Conservation (phyloP, 306 rosid genomes). For the Trifolium repens region DNA sequence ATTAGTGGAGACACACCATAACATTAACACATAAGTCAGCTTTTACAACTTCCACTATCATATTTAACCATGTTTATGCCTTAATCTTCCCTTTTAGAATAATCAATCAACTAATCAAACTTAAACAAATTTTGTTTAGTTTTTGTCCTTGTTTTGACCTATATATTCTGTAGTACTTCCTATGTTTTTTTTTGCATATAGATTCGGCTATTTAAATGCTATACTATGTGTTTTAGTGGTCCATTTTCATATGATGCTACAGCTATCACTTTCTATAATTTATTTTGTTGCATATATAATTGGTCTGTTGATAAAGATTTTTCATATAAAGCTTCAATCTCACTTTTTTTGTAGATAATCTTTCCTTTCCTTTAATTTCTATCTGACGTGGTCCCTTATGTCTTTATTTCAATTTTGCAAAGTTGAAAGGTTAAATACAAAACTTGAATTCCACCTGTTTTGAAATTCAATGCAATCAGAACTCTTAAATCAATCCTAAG, state of each 20-base stretch:
- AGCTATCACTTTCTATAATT: conserved; percentile 38
- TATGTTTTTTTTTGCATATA: conserved; percentile 21
- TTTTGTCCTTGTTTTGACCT: conserved; percentile 9
- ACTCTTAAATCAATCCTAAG: background rate
- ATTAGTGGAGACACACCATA: conserved; percentile 76
- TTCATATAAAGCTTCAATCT: conserved; percentile 29
- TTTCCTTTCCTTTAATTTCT: background rate
- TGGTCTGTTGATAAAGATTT: conserved; percentile 42
- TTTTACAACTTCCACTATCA: conserved; percentile 46
- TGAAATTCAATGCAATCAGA: conserved; percentile 2
- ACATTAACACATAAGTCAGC: conserved; percentile 65
- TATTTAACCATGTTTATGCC: conserved; percentile 37
- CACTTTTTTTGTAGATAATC: conserved; percentile 23
- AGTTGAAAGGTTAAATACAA: conserved; percentile 25
- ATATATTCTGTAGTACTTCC: conserved; percentile 22
- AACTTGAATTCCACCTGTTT: conserved; percentile 1
- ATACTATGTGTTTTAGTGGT: conserved; percentile 9
- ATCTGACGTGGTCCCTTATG: conserved; percentile 29
- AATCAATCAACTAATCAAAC: conserved; percentile 25
- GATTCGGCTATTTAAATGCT: conserved; percentile 18
- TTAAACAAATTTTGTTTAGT: conserved; percentile 33
- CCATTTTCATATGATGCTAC: conserved; percentile 29
- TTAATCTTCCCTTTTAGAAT: conserved; percentile 33
- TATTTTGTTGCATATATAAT: conserved; percentile 24
- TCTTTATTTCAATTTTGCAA: conserved; percentile 32